These are phyloP conservation scores for Alternaria metachromatica DNA, from an alignment of 2,329 filamentous ascomycete genomes.

Conservation along the genomic window DNA sequence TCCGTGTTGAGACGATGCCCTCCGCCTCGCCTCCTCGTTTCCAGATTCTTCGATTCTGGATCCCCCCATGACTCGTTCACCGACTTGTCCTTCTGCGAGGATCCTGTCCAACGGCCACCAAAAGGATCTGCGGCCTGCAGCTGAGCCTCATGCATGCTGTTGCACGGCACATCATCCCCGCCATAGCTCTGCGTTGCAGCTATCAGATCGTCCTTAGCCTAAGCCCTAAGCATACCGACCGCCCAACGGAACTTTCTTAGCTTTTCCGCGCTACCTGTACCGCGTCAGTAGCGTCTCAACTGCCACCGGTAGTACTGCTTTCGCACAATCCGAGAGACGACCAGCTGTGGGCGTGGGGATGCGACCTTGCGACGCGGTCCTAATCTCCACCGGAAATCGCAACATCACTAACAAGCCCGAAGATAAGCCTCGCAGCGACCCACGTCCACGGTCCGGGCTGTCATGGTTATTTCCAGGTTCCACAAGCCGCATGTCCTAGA, in stretches of 20 bases:
- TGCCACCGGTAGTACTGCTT: constrained; percentile 8
- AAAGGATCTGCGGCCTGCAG: constrained; percentile 14
- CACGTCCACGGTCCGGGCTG: constrained; percentile 4
- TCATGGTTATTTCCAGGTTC: neutral
- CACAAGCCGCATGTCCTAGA: neutral
- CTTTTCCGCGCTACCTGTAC: constrained; percentile 6
- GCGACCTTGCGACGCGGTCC: neutral
- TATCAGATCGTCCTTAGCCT: constrained; percentile 8
- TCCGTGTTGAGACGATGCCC: neutral
- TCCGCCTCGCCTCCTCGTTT: constrained; percentile 4
- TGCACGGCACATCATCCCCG: constrained; percentile 14
- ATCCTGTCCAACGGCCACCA: constrained; percentile 13
- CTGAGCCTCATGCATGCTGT: constrained; percentile 11
- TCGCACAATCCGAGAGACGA: constrained; percentile 5
- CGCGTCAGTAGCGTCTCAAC: constrained; percentile 1
- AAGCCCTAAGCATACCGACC: constrained; percentile 3
- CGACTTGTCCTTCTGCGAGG: constrained; percentile 7
- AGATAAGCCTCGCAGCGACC: constrained; percentile 5
- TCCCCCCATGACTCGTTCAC: constrained; percentile 13
- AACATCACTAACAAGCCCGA: constrained; percentile 2
- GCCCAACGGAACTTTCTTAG: constrained; percentile 1
- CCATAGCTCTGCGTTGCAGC: constrained; percentile 1
- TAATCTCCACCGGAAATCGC: constrained; percentile 1
- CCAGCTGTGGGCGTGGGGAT: neutral
- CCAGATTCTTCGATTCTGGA: neutral